These are phyloP conservation scores for Parietaria judaica DNA, from an alignment of 306 rosid species.

Conservation along the genomic window DNA sequence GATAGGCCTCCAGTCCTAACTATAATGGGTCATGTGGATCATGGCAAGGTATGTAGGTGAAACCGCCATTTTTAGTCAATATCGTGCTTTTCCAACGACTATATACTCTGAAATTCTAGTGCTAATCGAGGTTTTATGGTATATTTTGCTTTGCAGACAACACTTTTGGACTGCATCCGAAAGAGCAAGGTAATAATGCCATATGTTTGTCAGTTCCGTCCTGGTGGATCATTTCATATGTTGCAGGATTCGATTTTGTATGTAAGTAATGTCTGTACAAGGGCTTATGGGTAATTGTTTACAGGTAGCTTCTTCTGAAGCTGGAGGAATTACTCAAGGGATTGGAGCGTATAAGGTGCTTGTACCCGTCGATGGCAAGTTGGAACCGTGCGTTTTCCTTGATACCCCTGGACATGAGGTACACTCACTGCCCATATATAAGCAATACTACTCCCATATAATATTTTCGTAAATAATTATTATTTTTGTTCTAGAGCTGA, in stretches of 20 bases:
- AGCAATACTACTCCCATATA: conserved; percentile 2
- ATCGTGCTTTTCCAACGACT: conserved; percentile 1
- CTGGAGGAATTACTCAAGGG: conserved; percentile 99
- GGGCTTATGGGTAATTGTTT: conserved; percentile 7
- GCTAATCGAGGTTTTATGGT: conserved; percentile 24
- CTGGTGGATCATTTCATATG: too few relatives aligned
- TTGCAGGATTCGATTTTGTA: not conserved
- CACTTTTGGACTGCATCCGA: conserved; percentile 83
- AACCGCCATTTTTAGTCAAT: conserved; percentile 6
- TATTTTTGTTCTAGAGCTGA: not conserved
- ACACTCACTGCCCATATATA: conserved; percentile 14
- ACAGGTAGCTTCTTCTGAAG: conserved; percentile 98
- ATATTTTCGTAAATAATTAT: not conserved
- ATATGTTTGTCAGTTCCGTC: not conserved
- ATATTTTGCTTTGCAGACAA: conserved; percentile 58
- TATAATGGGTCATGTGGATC: conserved; percentile 99
- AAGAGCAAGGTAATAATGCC: conserved; percentile 70
- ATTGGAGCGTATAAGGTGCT: conserved; percentile 88
- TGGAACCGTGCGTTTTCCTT: conserved; percentile 80
- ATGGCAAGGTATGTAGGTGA: conserved; percentile 62
- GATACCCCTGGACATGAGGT: conserved; percentile 99
- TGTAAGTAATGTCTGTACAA: too few relatives aligned
- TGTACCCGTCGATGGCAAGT: conserved; percentile 81
- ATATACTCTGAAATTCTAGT: not conserved
- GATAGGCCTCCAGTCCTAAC: conserved; percentile 93